These are phyloP conservation scores for Aspergillus carbonarius DNA, from an alignment of 2,329 filamentous ascomycete species.

Conservation along the genomic window DNA sequence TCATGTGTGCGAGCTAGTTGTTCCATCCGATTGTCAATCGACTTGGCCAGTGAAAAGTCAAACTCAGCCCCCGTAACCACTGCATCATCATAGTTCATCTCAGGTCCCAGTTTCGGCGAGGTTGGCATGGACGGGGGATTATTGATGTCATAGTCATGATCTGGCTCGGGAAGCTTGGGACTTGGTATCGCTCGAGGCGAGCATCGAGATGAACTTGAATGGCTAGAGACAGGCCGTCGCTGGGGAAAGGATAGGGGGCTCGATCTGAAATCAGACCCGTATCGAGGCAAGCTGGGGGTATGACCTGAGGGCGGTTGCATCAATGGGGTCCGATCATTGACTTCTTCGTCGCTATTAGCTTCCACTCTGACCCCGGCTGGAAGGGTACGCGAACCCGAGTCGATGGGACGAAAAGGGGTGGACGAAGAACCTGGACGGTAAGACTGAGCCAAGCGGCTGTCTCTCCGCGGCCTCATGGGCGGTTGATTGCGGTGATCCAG, in stretches of 20 bases:
- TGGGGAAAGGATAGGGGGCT: slow-evolving; percentile 26
- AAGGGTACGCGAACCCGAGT: slow-evolving; percentile 32
- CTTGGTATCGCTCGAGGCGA: slow-evolving; percentile 29
- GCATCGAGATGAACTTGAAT: slow-evolving; percentile 30
- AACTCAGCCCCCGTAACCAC: slow-evolving; percentile 46
- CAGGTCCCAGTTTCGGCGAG: slow-evolving; percentile 55
- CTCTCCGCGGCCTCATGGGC: slow-evolving; percentile 63
- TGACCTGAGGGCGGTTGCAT: slow-evolving; percentile 39
- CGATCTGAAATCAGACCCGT: slow-evolving; percentile 33
- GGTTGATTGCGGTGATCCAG: slow-evolving; percentile 75
- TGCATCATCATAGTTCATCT: slow-evolving; percentile 56
- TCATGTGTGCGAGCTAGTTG: slow-evolving; percentile 35
- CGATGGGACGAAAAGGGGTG: slow-evolving; percentile 47
- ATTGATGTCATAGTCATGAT: slow-evolving; percentile 60
- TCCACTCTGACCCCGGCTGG: slow-evolving; percentile 32
- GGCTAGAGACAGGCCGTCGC: slow-evolving; percentile 25
- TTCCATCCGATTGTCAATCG: slow-evolving; percentile 37
- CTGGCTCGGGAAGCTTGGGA: slow-evolving; percentile 20
- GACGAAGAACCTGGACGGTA: slow-evolving; percentile 37
- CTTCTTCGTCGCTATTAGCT: slow-evolving; percentile 36
- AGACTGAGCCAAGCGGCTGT: slow-evolving; percentile 45
- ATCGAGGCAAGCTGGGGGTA: slow-evolving; percentile 35
- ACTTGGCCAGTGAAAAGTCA: slow-evolving; percentile 39
- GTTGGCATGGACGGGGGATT: slow-evolving; percentile 64
- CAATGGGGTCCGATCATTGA: slow-evolving; percentile 57